phyloP scores from a whole-genome alignment of 1,139 yeast genomes.

The Komagataea norvegica region DNA sequence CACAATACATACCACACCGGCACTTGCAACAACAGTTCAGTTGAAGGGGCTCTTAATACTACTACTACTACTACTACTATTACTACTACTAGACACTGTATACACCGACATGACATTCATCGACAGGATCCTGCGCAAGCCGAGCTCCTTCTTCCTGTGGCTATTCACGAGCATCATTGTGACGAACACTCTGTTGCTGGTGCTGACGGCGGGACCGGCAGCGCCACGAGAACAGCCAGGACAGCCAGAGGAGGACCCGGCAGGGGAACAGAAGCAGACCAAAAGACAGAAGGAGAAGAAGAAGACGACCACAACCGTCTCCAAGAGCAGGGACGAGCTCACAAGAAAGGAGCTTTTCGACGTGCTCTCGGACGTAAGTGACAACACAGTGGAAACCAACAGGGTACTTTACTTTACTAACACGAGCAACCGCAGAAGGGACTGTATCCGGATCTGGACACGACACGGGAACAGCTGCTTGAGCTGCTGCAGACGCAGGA shows the following conservation, averaged over 20 bases:
- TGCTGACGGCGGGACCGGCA: too few relatives aligned
- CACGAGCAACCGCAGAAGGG: neutral
- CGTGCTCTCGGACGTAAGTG: conserved; percentile 5
- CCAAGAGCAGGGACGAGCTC: neutral
- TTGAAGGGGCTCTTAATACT: too few relatives aligned
- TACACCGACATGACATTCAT: conserved; percentile 11
- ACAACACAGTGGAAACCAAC: too few relatives aligned
- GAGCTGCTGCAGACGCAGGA: neutral
- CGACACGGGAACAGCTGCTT: neutral
- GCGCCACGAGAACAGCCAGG: neutral
- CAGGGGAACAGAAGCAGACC: neutral
- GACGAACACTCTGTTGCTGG: conserved; percentile 4
- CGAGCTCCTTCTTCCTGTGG: conserved; percentile 4
- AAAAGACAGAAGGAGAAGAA: neutral
- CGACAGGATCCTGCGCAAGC: conserved; percentile 6
- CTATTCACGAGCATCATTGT: conserved; percentile 8
- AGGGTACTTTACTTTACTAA: too few relatives aligned
- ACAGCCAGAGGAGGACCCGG: neutral
- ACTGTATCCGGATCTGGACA: conserved; percentile 6
- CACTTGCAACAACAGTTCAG: too few relatives aligned
- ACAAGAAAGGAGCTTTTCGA: conserved; percentile 3
- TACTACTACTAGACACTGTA: too few relatives aligned
- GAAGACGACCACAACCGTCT: neutral
- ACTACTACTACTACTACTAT: too few relatives aligned
- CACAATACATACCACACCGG: too few relatives aligned